Conservation (phyloP, 148 eudicot species). For the Diospyros kaki region DNA sequence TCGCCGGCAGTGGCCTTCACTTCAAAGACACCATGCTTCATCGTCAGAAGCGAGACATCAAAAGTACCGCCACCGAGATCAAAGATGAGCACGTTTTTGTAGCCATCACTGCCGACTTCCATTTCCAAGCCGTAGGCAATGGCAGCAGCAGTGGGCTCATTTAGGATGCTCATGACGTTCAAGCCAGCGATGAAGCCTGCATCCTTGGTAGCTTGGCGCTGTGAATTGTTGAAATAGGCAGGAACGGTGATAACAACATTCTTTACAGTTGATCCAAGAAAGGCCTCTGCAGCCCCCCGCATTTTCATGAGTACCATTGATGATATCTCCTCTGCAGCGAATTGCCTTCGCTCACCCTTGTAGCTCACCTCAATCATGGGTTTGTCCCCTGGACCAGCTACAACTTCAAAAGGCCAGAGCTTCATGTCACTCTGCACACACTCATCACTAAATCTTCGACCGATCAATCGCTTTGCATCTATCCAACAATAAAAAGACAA, state of each 20-base stretch:
- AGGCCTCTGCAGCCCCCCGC: slow-evolving; percentile 45
- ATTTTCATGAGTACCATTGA: slow-evolving; percentile 35
- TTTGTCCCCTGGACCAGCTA: slow-evolving; percentile 27
- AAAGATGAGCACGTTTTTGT: slow-evolving; percentile 37
- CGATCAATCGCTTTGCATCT: too few species aligned
- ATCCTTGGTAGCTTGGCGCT: slow-evolving; percentile 43
- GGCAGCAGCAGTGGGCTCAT: slow-evolving; percentile 45
- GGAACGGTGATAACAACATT: slow-evolving; percentile 43
- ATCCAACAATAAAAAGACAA: slow-evolving; percentile 1
- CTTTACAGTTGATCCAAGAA: slow-evolving; percentile 37
- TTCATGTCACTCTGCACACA: slow-evolving; percentile 42
- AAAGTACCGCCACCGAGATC: slow-evolving; percentile 44
- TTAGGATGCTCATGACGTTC: slow-evolving; percentile 38
- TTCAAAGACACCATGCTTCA: slow-evolving; percentile 35
- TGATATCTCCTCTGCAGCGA: slow-evolving; percentile 38
- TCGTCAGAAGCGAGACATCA: slow-evolving; percentile 38
- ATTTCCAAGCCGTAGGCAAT: slow-evolving; percentile 41
- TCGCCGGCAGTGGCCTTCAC: slow-evolving; percentile 32
- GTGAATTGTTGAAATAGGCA: slow-evolving; percentile 41
- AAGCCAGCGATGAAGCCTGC: slow-evolving; percentile 40
- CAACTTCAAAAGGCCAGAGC: slow-evolving; percentile 30
- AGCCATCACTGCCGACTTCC: slow-evolving; percentile 23
- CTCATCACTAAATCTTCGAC: slow-evolving; percentile 33
- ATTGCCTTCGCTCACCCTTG: slow-evolving; percentile 33
- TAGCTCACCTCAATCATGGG: slow-evolving; percentile 34